Conservation (phyloP, 805 yeast genomes). For the Zygoascus biomembranicola region DNA sequence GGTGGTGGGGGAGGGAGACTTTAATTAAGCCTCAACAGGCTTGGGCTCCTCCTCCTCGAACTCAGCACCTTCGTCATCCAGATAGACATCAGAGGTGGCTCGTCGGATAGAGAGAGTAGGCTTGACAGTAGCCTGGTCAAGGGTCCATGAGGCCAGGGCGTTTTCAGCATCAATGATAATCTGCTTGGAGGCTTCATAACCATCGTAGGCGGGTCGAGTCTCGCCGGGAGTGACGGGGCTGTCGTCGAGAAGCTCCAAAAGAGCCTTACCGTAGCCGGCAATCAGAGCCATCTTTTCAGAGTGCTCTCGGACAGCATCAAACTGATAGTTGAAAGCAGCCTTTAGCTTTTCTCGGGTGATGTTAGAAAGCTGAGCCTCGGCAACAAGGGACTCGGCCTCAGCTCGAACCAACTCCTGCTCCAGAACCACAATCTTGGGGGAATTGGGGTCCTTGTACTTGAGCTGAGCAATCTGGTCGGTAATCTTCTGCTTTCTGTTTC, state of each 20-base stretch:
- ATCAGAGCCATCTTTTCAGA: slow-evolving; percentile 94
- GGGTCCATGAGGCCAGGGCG: slow-evolving; percentile 93
- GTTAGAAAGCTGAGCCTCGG: slow-evolving; percentile 97
- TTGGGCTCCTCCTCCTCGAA: slow-evolving; percentile 19
- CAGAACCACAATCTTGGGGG: slow-evolving; percentile 88
- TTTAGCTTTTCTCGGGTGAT: slow-evolving; percentile 96
- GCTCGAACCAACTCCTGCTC: slow-evolving; percentile 99
- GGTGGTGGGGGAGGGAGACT: no score
- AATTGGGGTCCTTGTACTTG: slow-evolving; percentile 97
- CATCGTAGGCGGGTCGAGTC: slow-evolving; percentile 96
- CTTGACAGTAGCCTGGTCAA: slow-evolving; percentile 90
- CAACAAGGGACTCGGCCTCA: slow-evolving; percentile 97
- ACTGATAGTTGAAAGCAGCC: slow-evolving; percentile 95
- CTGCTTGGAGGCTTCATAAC: slow-evolving; percentile 96
- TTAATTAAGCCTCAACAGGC: slow-evolving; percentile 10
- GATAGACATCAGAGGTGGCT: slow-evolving; percentile 52
- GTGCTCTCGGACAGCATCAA: slow-evolving; percentile 89
- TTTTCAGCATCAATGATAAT: slow-evolving; percentile 94
- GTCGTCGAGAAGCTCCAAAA: slow-evolving; percentile 91
- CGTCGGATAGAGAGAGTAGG: slow-evolving; percentile 85
- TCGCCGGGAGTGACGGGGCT: slow-evolving; percentile 98
- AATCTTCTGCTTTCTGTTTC: slow-evolving; percentile 96
- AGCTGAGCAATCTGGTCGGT: slow-evolving; percentile 96
- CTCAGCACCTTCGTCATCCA: slow-evolving; percentile 31
- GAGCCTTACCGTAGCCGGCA: slow-evolving; percentile 98